A percentile compares a stretch with the other conserved stretches of the same genome.
Evolutionary conservation across 2,329 filamentous ascomycete genomes (phyloP).

Genomic region (Colletotrichum destructivum): DNA sequence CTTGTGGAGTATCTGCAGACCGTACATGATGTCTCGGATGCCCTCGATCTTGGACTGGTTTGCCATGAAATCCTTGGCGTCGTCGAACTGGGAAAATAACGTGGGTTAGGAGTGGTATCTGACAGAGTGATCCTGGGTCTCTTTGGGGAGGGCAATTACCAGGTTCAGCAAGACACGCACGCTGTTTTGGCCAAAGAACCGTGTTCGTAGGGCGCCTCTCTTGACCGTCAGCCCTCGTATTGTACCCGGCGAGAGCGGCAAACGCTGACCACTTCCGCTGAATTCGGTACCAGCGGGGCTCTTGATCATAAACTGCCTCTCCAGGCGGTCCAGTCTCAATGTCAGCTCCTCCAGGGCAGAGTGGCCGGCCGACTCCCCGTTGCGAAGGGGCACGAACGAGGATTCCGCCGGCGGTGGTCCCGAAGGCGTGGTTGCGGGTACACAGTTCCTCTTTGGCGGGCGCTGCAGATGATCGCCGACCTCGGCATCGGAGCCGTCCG

Average conservation of each 20-base stretch:
- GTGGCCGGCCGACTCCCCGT: conserved; percentile 51
- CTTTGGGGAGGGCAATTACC: conserved; percentile 55
- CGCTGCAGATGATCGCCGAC: conserved; percentile 51
- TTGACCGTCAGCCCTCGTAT: conserved; percentile 67
- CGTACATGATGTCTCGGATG: conserved; percentile 60
- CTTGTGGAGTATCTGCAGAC: conserved; percentile 64
- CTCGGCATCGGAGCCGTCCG: conserved; percentile 65
- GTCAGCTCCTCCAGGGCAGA: conserved; percentile 64
- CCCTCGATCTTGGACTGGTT: conserved; percentile 58
- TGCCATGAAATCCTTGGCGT: conserved; percentile 67
- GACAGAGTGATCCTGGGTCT: conserved; percentile 9
- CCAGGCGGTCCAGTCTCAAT: conserved; percentile 67
- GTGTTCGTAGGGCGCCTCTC: conserved; percentile 60
- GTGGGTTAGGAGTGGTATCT: conserved; percentile 37
- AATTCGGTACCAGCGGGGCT: conserved; percentile 57
- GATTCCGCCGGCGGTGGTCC: conserved; percentile 24
- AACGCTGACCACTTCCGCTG: conserved; percentile 53
- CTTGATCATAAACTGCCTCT: conserved; percentile 63
- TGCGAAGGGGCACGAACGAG: conserved; percentile 40
- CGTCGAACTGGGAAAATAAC: conserved; percentile 61
- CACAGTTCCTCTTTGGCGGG: conserved; percentile 57
- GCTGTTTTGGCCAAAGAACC: conserved; percentile 69
- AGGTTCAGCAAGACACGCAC: conserved; percentile 68
- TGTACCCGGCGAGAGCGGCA: conserved; percentile 55
- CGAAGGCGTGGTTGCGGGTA: conserved; percentile 27